Conservation (phyloP, 164 flowering plant genomes). For the Pachysandra terminalis region DNA sequence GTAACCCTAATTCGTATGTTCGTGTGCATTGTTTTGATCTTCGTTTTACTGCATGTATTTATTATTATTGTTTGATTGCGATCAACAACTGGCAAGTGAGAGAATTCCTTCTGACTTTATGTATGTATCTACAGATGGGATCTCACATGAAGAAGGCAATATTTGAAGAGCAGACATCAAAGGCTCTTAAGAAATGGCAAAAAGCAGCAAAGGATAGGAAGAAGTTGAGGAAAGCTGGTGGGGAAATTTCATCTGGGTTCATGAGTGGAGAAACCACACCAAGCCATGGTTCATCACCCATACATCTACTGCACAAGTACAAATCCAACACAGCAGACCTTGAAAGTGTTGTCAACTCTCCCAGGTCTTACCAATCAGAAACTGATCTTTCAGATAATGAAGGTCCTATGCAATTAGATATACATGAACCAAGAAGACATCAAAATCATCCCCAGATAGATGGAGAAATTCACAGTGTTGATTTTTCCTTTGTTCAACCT, state of each 20-base stretch:
- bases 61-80: no score
- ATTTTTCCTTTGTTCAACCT: slow-evolving; percentile 40
- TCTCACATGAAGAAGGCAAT: slow-evolving; percentile 72
- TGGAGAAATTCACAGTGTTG: slow-evolving; percentile 23
- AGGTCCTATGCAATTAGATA: slow-evolving; percentile 6
- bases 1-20: no score
- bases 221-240: slow-evolving; percentile 30
- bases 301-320: slow-evolving; percentile 46
- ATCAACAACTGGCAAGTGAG: no score
- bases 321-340: slow-evolving; percentile 18
- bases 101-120: no score
- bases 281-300: slow-evolving; percentile 42
- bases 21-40: no score
- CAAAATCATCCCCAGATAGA: slow-evolving; percentile 7
- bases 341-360: slow-evolving; percentile 32
- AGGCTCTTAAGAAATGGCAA: slow-evolving; percentile 65
- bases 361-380: slow-evolving; percentile 37
- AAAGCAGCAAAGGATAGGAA: slow-evolving; percentile 42
- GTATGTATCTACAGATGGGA: slow-evolving; percentile 49
- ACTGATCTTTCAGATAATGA: slow-evolving; percentile 40
- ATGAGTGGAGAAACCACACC: slow-evolving; percentile 48
- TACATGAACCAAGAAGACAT: slow-evolving; percentile 10
- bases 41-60: no score
- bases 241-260: slow-evolving; percentile 16
- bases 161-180: slow-evolving; percentile 65